phyloP scores from a whole-genome alignment of 2,329 filamentous ascomycete species.

The Colletotrichum falcatum region DNA sequence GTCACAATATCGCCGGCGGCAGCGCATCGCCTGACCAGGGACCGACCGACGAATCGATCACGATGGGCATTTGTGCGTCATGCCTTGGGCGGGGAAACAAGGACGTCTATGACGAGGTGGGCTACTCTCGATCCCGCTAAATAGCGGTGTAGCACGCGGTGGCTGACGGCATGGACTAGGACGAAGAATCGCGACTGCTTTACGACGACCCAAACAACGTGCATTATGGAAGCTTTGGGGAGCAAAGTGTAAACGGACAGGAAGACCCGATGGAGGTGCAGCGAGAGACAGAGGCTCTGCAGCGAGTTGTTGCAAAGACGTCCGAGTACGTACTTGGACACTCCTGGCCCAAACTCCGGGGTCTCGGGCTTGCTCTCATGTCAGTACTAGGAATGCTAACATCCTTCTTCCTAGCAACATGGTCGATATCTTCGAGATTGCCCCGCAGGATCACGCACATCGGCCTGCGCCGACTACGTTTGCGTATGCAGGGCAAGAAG shows the following conservation, averaged over 20 bases:
- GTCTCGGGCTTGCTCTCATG: constrained; percentile 30
- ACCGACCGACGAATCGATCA: constrained; percentile 23
- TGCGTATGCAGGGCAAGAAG: constrained; percentile 66
- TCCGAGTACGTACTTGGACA: constrained; percentile 64
- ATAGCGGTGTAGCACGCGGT: constrained; percentile 11
- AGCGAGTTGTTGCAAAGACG: constrained; percentile 72
- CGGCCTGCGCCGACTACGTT: constrained; percentile 55
- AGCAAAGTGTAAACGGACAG: constrained; percentile 65
- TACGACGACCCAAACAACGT: constrained; percentile 70
- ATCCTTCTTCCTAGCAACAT: constrained; percentile 63
- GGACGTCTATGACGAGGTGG: constrained; percentile 68
- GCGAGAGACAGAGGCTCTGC: constrained; percentile 73
- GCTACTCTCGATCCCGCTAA: constrained; percentile 38
- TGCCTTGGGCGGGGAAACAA: constrained; percentile 66
- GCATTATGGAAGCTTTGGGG: constrained; percentile 73
- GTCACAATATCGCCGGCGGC: neutral
- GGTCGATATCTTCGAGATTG: constrained; percentile 76
- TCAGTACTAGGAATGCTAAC: constrained; percentile 38
- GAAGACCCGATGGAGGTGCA: constrained; percentile 72
- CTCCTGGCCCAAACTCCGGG: constrained; percentile 29
- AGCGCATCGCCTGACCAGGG: constrained; percentile 12
- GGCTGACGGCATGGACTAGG: constrained; percentile 50
- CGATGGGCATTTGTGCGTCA: constrained; percentile 72
- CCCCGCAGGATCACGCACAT: constrained; percentile 60
- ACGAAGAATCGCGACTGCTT: constrained; percentile 68